phyloP scores from a whole-genome alignment of 139 green algal genomes.

The Deuterostichococcus epilithicus region DNA sequence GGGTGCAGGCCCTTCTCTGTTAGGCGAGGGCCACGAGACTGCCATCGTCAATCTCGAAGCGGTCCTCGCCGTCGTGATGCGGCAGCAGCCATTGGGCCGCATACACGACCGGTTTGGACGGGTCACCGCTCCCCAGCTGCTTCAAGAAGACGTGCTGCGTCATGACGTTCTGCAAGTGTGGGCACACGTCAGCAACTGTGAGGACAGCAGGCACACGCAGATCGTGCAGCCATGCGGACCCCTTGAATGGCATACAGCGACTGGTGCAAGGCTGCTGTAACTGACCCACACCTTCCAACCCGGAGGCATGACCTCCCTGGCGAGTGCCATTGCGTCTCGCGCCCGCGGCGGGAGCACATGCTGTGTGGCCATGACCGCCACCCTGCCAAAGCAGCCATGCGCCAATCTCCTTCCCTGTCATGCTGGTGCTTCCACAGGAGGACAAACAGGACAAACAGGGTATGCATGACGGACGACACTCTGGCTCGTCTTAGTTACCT shows the following conservation, averaged over 20 bases:
- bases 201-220: too few species aligned
- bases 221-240: too few species aligned
- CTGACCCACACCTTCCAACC: neutral
- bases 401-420: too few species aligned
- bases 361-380: neutral
- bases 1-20: too few species aligned
- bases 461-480: too few species aligned
- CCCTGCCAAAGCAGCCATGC: neutral
- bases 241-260: too few species aligned
- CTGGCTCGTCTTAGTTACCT: too few species aligned
- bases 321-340: neutral
- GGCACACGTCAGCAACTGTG: too few species aligned
- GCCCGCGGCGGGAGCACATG: neutral
- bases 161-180: neutral
- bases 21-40: neutral
- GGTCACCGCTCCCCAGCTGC: neutral
- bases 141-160: neutral
- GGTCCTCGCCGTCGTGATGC: neutral
- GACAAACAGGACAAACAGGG: too few species aligned
- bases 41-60: neutral
- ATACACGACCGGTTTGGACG: neutral
- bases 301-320: neutral
- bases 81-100: neutral
- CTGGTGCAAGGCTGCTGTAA: too few species aligned
- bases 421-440: neutral